These are phyloP conservation scores for Starmerella etchellsii DNA, from an alignment of 805 yeast species.

Conservation along the genomic window DNA sequence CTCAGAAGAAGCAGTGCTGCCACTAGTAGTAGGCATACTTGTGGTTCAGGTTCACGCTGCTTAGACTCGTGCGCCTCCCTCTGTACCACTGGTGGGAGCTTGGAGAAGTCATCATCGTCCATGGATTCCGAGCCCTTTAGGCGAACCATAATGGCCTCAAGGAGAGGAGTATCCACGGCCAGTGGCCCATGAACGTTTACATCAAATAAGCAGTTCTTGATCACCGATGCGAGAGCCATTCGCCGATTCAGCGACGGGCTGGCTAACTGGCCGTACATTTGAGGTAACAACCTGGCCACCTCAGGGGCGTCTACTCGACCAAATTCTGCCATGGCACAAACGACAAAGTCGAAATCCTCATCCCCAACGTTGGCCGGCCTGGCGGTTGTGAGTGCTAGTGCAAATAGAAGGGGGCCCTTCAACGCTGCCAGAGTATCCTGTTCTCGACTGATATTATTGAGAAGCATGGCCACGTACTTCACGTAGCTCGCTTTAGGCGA, in stretches of 20 bases:
- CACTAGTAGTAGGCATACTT: constrained; percentile 53
- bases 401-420: constrained; percentile 46
- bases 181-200: constrained; percentile 50
- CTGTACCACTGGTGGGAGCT: constrained; percentile 68
- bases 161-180: constrained; percentile 49
- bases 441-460: constrained; percentile 75
- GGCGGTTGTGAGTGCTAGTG: constrained; percentile 59
- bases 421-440: constrained; percentile 48
- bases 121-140: constrained; percentile 61
- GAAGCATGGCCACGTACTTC: constrained; percentile 46
- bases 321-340: constrained; percentile 81
- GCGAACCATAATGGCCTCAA: constrained; percentile 74
- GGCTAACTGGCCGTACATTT: constrained; percentile 70
- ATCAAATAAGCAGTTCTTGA: constrained; percentile 80
- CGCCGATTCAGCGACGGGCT: constrained; percentile 65
- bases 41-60: constrained; percentile 55
- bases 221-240: constrained; percentile 85
- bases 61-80: constrained; percentile 68
- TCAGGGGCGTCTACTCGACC: constrained; percentile 42
- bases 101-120: constrained; percentile 73
- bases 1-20: constrained; percentile 71
- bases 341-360: constrained; percentile 69
- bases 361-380: constrained; percentile 21
- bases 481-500: constrained; percentile 5
- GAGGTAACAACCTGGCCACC: constrained; percentile 56